Evolutionary conservation across 495 filamentous ascomycete genomes (phyloP).

Genomic region (Xylaria scruposa): DNA sequence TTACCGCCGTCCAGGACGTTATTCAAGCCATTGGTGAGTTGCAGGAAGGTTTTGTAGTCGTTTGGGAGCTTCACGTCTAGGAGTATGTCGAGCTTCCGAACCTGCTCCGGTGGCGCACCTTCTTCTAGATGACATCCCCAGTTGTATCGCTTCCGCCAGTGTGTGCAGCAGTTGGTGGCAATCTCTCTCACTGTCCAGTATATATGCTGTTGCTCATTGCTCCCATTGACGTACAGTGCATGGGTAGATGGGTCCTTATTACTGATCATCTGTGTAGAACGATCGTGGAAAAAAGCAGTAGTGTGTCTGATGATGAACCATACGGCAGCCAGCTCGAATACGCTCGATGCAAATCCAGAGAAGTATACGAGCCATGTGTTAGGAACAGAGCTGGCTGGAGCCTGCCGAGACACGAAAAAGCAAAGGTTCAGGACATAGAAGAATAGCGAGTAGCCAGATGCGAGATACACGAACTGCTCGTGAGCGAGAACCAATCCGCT

Average conservation of each 20-base stretch:
- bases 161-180: neutral
- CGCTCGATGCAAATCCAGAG: neutral
- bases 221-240: neutral
- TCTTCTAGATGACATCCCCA: conserved; percentile 7
- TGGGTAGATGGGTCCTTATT: neutral
- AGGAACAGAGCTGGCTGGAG: neutral
- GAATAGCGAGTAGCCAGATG: conserved; percentile 1
- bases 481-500: neutral
- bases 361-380: neutral
- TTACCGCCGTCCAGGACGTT: conserved; percentile 14
- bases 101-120: neutral
- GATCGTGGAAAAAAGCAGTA: neutral
- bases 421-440: conserved; percentile 7
- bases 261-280: neutral
- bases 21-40: conserved; percentile 10
- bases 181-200: conserved; percentile 10
- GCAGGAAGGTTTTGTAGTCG: conserved; percentile 1
- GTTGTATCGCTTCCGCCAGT: neutral
- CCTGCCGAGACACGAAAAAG: neutral
- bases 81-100: neutral
- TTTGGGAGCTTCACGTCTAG: neutral
- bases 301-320: conserved; percentile 12
- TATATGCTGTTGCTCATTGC: conserved; percentile 13
- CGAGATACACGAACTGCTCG: neutral
- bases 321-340: neutral